phyloP scores from a whole-genome alignment of 2,329 filamentous ascomycete genomes.

The Aspergillus sp. region DNA sequence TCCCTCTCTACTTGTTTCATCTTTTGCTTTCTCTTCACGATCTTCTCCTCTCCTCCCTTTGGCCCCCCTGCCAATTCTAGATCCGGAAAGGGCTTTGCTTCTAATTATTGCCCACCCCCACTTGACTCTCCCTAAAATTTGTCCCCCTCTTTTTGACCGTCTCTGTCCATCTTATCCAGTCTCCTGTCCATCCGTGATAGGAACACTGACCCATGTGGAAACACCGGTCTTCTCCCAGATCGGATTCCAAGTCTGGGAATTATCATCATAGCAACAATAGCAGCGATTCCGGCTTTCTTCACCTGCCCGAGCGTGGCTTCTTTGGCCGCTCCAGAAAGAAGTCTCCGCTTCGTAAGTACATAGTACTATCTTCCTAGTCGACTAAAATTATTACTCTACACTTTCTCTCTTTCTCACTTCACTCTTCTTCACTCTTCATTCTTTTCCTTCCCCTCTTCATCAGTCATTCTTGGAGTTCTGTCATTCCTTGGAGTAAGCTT shows the following conservation, averaged over 20 bases:
- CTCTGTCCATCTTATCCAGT: constrained; percentile 8
- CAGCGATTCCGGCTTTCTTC: constrained; percentile 25
- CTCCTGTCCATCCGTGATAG: constrained; percentile 11
- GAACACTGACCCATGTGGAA: constrained; percentile 34
- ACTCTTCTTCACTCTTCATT: constrained; percentile 2
- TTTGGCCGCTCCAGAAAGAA: constrained; percentile 34
- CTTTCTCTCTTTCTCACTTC: constrained; percentile 6
- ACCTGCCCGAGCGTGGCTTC: constrained; percentile 28
- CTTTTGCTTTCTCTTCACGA: constrained; percentile 1
- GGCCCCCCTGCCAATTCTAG: too few species aligned
- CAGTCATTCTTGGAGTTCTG: not conserved
- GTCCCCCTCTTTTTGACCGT: constrained; percentile 1
- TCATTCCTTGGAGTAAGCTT: not conserved
- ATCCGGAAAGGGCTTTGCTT: too few species aligned
- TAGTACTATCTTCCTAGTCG: constrained; percentile 9
- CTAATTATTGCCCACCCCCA: too few species aligned
- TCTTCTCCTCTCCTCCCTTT: too few species aligned
- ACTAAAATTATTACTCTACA: constrained; percentile 1
- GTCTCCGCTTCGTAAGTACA: constrained; percentile 24
- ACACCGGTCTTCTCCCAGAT: constrained; percentile 35
- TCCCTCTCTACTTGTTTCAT: constrained; percentile 6
- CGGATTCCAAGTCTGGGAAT: constrained; percentile 32
- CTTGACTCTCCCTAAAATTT: too few species aligned
- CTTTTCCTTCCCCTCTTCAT: constrained; percentile 1
- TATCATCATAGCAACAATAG: not conserved